Base-by-base conservation (phyloP, 2,329 filamentous ascomycete species). In the Daldinia sp. region DNA sequence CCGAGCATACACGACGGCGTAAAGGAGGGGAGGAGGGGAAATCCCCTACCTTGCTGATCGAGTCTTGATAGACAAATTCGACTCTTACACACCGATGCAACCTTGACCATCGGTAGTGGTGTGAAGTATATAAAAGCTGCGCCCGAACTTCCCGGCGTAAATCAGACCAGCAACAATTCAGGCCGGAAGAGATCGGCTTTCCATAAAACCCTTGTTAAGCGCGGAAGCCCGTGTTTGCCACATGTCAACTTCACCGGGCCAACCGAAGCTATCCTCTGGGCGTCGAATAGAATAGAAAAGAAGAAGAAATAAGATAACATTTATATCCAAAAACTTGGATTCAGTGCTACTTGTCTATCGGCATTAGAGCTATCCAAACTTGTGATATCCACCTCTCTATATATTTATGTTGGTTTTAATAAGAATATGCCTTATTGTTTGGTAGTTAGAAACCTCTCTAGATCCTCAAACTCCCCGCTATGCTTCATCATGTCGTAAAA, bases 401-500 rank as follows among this genome's bases (percentile, higher is more conserved):
- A n/a, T n/a, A n/a, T 48, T 19, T 48, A 19, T 30, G 2, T 32
- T 30, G 15, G 6, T 27, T 17, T 30, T 1, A 4, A 48, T 17
- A 21, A 30, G 5, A 23, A 23, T 2, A 29, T 13, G 45, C 13
- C 27, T 52, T 50, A 66, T 9, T n/a, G 11, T 21, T 70, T 68
- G 7, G 51, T 58, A 11, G 50, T 58, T 3, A 73, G 62, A 17
- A 81, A 62, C 15, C 66, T 70, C 61, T 79, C 75, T 21, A 84
- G 64, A 41, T 82, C 81, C 10, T 80, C 79, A 70, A 81, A 78
- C 73, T 85, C 83, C 1, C 83, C 83, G 57, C 83, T 85, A 59
- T 85, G 82, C 67, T 78, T 79, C 30, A 85, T 79, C 83, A 86
- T 85, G 37, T 84, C 81, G 61, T 82, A 82, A 67, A 86, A 85